These are phyloP conservation scores for Cronartium quercuum DNA, from an alignment of 1,284 basidiomycete species.

Conservation along the genomic window DNA sequence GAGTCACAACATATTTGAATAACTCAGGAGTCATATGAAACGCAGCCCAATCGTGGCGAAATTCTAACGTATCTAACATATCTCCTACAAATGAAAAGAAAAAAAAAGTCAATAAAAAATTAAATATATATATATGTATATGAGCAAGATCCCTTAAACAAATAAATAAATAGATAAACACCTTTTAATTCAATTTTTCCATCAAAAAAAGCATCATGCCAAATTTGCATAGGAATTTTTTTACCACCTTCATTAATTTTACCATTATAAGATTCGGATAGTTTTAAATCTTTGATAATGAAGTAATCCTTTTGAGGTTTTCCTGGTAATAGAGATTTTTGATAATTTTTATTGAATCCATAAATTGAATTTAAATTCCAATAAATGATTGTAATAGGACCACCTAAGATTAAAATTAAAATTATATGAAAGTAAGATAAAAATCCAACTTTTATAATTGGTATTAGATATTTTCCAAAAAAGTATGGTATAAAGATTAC, in stretches of 20 bases:
- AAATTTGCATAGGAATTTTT: constrained; percentile 96
- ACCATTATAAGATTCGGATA: too few species aligned
- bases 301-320: constrained; percentile 84
- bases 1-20: constrained; percentile 87
- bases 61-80: constrained; percentile 85
- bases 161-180: constrained; percentile 44
- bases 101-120: background rate
- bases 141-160: background rate
- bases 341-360: constrained; percentile 66
- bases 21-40: constrained; percentile 76
- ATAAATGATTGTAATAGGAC: constrained; percentile 59
- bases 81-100: constrained; percentile 60
- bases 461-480: constrained; percentile 22
- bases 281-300: constrained; percentile 73
- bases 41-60: constrained; percentile 89
- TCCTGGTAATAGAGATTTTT: constrained; percentile 79
- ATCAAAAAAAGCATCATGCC: constrained; percentile 97
- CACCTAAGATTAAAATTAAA: background rate
- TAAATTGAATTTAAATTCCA: constrained; percentile 82
- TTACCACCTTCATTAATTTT: constrained; percentile 62
- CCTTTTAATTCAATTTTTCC: constrained; percentile 94
- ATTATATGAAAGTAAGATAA: constrained; percentile 22
- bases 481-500: constrained; percentile 12
- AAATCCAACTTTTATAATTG: background rate
- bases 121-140: background rate